These are phyloP conservation scores for Globisporangium takayamanum DNA, from an alignment of 352 stramenopile species.

Conservation along the genomic window DNA sequence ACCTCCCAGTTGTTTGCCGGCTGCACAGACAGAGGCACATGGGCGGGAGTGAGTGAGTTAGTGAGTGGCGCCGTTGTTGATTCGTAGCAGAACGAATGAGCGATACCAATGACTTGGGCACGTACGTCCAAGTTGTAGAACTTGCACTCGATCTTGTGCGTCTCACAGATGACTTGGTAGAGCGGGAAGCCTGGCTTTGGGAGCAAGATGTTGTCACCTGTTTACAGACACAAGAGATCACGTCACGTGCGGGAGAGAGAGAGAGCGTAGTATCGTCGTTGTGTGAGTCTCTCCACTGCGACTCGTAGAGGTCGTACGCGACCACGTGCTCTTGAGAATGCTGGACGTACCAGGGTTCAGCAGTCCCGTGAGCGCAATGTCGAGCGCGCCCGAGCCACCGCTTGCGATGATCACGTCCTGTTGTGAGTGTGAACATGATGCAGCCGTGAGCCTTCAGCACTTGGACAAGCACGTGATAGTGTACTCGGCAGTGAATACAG, in stretches of 20 bases:
- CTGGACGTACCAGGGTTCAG: slow-evolving; percentile 54
- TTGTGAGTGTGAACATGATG: neutral
- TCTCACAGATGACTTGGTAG: slow-evolving; percentile 93
- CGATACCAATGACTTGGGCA: neutral
- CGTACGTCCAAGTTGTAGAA: slow-evolving; percentile 85
- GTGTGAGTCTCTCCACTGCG: no score
- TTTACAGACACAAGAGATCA: neutral
- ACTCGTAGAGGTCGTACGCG: no score
- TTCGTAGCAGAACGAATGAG: no score
- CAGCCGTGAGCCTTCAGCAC: no score
- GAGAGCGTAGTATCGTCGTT: no score
- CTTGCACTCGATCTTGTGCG: slow-evolving; percentile 86
- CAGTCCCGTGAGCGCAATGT: slow-evolving; percentile 89
- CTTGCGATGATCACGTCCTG: slow-evolving; percentile 92
- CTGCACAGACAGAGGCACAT: slow-evolving; percentile 14
- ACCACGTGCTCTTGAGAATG: no score
- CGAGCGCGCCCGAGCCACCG: slow-evolving; percentile 91
- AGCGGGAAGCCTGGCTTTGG: slow-evolving; percentile 92
- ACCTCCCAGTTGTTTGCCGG: slow-evolving; percentile 90
- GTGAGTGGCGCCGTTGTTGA: neutral
- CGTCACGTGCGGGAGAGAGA: no score
- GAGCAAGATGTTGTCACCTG: slow-evolving; percentile 88
- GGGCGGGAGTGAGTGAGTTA: neutral
- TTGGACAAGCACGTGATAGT: neutral
- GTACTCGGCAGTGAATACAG: neutral